Base-by-base conservation (phyloP, 108 stramenopile species). In the Chaetoceros tenuissimus region DNA sequence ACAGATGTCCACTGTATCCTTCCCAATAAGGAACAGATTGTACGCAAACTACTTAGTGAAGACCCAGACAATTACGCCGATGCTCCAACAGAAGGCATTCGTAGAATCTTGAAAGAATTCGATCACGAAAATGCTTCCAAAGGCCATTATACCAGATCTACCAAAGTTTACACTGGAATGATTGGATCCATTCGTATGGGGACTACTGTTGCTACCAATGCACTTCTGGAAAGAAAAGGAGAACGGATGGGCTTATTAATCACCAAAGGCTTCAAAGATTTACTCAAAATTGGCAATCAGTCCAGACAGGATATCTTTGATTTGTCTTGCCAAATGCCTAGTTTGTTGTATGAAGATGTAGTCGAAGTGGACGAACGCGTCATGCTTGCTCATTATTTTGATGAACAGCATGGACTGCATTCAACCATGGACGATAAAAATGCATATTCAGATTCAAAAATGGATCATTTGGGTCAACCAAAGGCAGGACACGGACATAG, bases 61-160 rank as follows among this genome's bases (percentile, higher is more conserved):
- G 96, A 99, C 62, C 98, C 98, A 2, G 53, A 60, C 49, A 94
- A 97, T 57, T 99, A 99, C 56, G 62, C 63, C 18, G 97, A 99
- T 65, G 98, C 98, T 17, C 98, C 98, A 23, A 92, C 95, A 21
- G 98, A 99, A 73, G 98, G 95, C 21, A 95, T 98, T 56, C 90
- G 97, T 44, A 85, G 94, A 3, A 55, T 98, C 5, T 66, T 96
- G 62, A 66, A 92, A 55, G 69, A 96, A 62, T 71, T 81, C 53
- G 85, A 91, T 31, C 79, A 77, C 24, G 52, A 44, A 21, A 44
- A 23, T 18, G 55, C 65, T 49, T 63, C 55, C 8, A 56, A 73
- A 43, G 51, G 64, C n/a, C 21, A 48, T 2, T 85, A 93, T 65
- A 72, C 90, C 2, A 86, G 95, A 16, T 78, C 70, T 21, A 19